Evolutionary conservation across 306 rosid species (phyloP).

Genomic region (Medicago lupulina): DNA sequence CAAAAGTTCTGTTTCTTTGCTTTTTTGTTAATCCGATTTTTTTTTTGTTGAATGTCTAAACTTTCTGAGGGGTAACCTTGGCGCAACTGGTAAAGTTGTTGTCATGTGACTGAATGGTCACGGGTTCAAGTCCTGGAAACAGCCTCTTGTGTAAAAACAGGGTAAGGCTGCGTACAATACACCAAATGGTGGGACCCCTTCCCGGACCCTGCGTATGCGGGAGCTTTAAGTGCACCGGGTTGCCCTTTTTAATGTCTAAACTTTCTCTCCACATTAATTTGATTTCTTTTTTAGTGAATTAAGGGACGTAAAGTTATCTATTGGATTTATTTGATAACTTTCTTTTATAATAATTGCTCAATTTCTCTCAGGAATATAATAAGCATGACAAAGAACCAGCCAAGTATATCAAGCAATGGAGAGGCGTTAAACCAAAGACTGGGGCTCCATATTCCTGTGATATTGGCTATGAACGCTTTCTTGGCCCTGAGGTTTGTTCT

Average conservation of each 20-base stretch:
- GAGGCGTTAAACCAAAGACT: conserved; percentile 96
- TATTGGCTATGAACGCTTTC: conserved; percentile 97
- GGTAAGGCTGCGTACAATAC: too few relatives aligned
- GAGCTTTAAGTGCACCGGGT: too few relatives aligned
- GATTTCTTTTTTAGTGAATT: neutral
- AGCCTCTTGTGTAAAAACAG: too few relatives aligned
- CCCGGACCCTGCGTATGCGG: too few relatives aligned
- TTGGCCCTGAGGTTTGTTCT: conserved; percentile 93
- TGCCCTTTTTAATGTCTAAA: conserved; percentile 32
- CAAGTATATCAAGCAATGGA: conserved; percentile 92
- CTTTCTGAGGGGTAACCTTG: too few relatives aligned
- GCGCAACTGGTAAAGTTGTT: too few relatives aligned
- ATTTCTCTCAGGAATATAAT: conserved; percentile 74
- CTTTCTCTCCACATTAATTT: conserved; percentile 1
- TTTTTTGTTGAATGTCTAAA: conserved; percentile 22
- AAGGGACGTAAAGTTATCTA: conserved; percentile 27
- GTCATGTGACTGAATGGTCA: too few relatives aligned
- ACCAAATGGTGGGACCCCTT: too few relatives aligned
- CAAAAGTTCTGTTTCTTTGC: conserved; percentile 14
- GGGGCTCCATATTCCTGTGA: conserved; percentile 99
- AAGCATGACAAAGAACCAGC: conserved; percentile 97
- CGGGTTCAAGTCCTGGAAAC: too few relatives aligned
- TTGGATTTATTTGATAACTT: conserved; percentile 23
- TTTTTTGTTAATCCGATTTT: conserved; percentile 23
- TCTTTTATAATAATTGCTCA: conserved; percentile 39